phyloP scores from a whole-genome alignment of 139 green algal species.

The Chlorella sorokiniana region DNA sequence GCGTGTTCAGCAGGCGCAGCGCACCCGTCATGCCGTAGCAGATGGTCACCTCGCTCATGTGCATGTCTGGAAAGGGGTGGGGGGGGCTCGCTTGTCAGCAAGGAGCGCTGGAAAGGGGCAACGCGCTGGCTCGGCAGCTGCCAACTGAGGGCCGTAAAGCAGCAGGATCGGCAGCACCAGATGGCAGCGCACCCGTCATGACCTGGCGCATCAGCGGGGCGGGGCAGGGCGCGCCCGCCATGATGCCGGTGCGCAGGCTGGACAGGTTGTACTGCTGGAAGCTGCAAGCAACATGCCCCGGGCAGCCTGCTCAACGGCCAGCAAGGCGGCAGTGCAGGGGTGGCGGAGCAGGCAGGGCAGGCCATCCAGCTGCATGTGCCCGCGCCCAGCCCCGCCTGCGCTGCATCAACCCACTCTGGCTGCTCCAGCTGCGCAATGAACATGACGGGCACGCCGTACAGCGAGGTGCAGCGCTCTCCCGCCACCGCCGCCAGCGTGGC shows the following conservation, averaged over 20 bases:
- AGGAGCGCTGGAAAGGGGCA: not conserved
- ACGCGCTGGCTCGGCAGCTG: not conserved
- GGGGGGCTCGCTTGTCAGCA: not conserved
- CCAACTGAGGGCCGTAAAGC: not conserved
- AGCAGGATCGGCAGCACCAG: not conserved
- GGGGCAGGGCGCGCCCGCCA: slow-evolving; percentile 43
- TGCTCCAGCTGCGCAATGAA: slow-evolving; percentile 37
- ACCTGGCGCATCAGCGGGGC: slow-evolving; percentile 37
- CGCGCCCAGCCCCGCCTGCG: not conserved
- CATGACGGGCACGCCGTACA: slow-evolving; percentile 40
- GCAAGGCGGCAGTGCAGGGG: not conserved
- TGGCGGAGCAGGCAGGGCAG: not conserved
- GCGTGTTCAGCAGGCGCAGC: too few relatives aligned
- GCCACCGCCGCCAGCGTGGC: slow-evolving; percentile 31
- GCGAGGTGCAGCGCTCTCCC: slow-evolving; percentile 31
- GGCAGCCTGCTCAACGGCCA: too few relatives aligned
- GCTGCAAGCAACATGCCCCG: not conserved
- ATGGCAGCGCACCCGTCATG: not conserved
- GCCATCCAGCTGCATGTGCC: not conserved
- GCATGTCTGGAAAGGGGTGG: slow-evolving; percentile 9
- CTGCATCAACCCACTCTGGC: slow-evolving; percentile 13
- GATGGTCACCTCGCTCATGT: slow-evolving; percentile 37
- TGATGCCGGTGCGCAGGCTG: slow-evolving; percentile 45
- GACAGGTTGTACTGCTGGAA: slow-evolving; percentile 14
- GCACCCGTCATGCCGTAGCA: slow-evolving; percentile 43